Conservation (phyloP, 768 basidiomycete species). For the Mycena polygramma region DNA sequence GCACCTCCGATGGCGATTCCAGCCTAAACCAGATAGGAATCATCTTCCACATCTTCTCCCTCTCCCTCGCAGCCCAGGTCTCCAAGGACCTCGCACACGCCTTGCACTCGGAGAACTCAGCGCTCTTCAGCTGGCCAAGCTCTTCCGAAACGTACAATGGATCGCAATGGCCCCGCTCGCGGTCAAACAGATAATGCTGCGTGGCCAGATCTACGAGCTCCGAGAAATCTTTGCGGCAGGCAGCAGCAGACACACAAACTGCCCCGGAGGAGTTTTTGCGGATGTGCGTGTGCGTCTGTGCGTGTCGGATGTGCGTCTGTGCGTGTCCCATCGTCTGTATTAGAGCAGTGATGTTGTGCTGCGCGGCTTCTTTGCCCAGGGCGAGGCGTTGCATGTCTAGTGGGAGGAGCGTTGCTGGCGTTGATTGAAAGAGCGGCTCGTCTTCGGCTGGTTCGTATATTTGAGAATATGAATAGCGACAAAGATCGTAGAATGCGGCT, state of each 20-base stretch:
- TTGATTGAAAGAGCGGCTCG: slow-evolving; percentile 57
- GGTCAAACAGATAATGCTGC: slow-evolving; percentile 86
- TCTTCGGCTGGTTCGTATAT: slow-evolving; percentile 76
- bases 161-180: slow-evolving; percentile 80
- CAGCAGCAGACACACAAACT: slow-evolving; percentile 70
- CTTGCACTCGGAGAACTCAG: slow-evolving; percentile 83
- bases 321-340: slow-evolving; percentile 76
- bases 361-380: slow-evolving; percentile 81
- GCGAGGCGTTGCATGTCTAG: slow-evolving; percentile 75
- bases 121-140: slow-evolving; percentile 81
- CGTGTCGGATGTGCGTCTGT: slow-evolving; percentile 42
- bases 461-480: slow-evolving; percentile 76
- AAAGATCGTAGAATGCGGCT: slow-evolving; percentile 86
- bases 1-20: slow-evolving; percentile 40
- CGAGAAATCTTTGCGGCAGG: slow-evolving; percentile 82
- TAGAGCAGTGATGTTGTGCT: slow-evolving; percentile 73
- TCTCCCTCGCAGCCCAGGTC: slow-evolving; percentile 77
- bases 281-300: slow-evolving; percentile 45
- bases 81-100: slow-evolving; percentile 80
- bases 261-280: slow-evolving; percentile 53
- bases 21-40: slow-evolving; percentile 82
- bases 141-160: slow-evolving; percentile 88
- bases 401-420: slow-evolving; percentile 52
- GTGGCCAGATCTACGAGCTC: slow-evolving; percentile 87
- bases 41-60: slow-evolving; percentile 83